Base-by-base conservation (phyloP, 176 grass and related monocot species). In the Dendrocalamus sinicus region DNA sequence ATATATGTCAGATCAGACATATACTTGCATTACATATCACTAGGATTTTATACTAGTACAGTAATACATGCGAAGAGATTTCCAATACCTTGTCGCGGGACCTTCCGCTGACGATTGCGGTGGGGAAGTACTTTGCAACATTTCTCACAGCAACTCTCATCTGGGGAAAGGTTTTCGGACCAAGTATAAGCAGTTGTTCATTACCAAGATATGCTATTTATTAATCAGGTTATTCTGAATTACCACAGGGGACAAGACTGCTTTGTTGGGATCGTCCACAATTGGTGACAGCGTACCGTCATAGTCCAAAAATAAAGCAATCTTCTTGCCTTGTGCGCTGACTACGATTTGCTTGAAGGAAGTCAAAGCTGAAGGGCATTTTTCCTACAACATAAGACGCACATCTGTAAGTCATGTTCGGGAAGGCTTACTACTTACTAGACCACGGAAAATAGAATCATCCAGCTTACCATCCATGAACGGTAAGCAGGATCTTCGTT, bases 71-170 rank as follows among this genome's bases (percentile, higher is more conserved):
- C 6, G 79, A 72, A n/a, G 0, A 75, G 15, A 67, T 79, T 22
- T 6, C 6, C 15, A 9, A 5, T 72, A 95, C 96, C 93, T 99
- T 99, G 54, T 92, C 84, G 47, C 96, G 93, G 69, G 90, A 94
- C 35, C 96, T 92, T 94, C 96, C 96, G 54, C 96, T 99, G 78
- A 99, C 91, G 47, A 99, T 94, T 75, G 96, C 93, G 5, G 93
- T 92, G 4, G 96, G 93, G 80, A 99, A 92, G 62, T 87, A 81
- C 72, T 89, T 99, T 12, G 96, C 88, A 32, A 89, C 92, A 46
- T 89, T 91, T 75, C 91, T 96, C 20, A 99, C 88, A 72, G 93
- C 77, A 73, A 84, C 81, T 79, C 92, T 89, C 92, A 96, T 99
- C 96, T 99, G 81, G 67, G 30, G 39, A 88, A 32, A 81, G 68